phyloP scores from a whole-genome alignment of 2,329 filamentous ascomycete genomes.

The Penicillium palitans region DNA sequence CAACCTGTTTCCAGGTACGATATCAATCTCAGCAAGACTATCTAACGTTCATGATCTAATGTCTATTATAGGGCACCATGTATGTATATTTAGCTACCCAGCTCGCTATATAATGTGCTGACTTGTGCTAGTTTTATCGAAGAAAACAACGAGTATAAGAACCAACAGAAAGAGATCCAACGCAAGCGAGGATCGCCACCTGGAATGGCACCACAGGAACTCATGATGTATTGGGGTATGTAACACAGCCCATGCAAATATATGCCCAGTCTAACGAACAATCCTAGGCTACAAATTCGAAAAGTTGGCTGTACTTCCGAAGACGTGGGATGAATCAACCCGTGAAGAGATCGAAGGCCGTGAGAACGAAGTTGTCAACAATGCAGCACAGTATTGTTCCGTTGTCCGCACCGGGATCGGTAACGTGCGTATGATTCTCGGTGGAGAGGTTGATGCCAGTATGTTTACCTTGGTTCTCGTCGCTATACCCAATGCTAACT shows the following conservation, averaged over 20 bases:
- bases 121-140: slow-evolving; percentile 74
- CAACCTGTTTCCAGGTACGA: slow-evolving; percentile 78
- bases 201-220: slow-evolving; percentile 64
- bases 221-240: slow-evolving; percentile 91
- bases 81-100: slow-evolving; percentile 33
- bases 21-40: not conserved
- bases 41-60: slow-evolving; percentile 20
- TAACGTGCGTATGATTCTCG: slow-evolving; percentile 70
- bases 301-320: slow-evolving; percentile 72
- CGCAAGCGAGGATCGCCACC: slow-evolving; percentile 50
- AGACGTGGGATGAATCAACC: slow-evolving; percentile 69
- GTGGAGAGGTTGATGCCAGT: slow-evolving; percentile 92
- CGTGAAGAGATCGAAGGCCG: slow-evolving; percentile 78
- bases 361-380: slow-evolving; percentile 72
- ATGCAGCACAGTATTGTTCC: slow-evolving; percentile 93
- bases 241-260: not conserved
- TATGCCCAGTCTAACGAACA: slow-evolving; percentile 8
- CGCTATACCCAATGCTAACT: slow-evolving; percentile 3
- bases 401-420: slow-evolving; percentile 88
- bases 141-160: slow-evolving; percentile 77
- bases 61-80: slow-evolving; percentile 53
- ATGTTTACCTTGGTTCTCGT: slow-evolving; percentile 32
- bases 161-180: slow-evolving; percentile 62
- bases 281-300: slow-evolving; percentile 91
- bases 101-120: slow-evolving; percentile 2